phyloP scores from a whole-genome alignment of 257 asterid genomes.

The Fraxinus americana region DNA sequence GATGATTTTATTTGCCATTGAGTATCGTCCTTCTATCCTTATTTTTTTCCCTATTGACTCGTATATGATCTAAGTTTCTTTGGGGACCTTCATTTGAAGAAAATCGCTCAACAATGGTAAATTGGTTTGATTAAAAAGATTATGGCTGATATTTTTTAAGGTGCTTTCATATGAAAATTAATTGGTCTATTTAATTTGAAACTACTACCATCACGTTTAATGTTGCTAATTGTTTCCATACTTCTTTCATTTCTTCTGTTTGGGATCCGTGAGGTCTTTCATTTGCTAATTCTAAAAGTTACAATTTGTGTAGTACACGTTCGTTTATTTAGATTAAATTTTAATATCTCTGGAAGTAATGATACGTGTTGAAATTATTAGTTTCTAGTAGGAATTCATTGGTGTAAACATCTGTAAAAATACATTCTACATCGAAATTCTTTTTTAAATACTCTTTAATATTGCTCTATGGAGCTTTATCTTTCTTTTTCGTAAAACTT shows the following conservation, averaged over 20 bases:
- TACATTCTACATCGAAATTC: too few relatives aligned
- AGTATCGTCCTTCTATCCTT: neutral
- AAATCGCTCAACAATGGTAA: neutral
- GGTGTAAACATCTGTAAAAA: too few relatives aligned
- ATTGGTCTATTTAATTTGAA: neutral
- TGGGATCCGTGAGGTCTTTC: neutral
- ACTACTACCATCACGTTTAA: neutral
- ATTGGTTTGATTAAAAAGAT: neutral
- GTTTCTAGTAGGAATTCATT: too few relatives aligned
- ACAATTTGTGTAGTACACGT: neutral
- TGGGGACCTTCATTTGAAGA: neutral
- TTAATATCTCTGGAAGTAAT: neutral
- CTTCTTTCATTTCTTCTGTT: neutral
- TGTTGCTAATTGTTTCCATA: neutral
- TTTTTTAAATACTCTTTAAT: neutral
- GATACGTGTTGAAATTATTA: neutral
- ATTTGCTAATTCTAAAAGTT: neutral
- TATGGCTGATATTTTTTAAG: neutral
- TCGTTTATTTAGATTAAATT: neutral
- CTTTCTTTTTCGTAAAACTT: too few relatives aligned
- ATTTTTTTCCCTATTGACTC: neutral
- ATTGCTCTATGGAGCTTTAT: neutral
- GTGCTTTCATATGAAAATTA: neutral
- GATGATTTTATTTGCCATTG: neutral
- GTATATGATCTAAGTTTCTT: neutral